Percentiles rank a stretch among this genome's conserved stretches.
These are phyloP conservation scores for Acarospora socialis DNA, from an alignment of 2,329 filamentous ascomycete genomes.

Conservation along the genomic window DNA sequence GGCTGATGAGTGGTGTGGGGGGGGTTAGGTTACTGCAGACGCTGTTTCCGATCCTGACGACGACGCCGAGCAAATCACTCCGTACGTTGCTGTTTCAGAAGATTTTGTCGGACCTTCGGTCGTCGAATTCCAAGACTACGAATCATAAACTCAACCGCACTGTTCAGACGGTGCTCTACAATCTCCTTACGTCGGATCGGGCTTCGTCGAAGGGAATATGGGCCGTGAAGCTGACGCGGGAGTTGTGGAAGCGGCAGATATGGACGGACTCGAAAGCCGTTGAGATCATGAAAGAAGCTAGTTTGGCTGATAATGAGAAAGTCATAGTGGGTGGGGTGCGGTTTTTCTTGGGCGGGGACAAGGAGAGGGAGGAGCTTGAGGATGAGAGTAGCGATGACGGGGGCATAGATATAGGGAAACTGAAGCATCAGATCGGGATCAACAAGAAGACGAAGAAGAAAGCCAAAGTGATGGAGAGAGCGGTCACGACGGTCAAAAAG, in stretches of 20 bases:
- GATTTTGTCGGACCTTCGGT: constrained; percentile 79
- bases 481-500: constrained; percentile 66
- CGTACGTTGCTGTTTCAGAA: constrained; percentile 75
- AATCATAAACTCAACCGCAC: constrained; percentile 90
- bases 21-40: constrained; percentile 55
- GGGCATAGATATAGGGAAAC: constrained; percentile 58
- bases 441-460: constrained; percentile 96
- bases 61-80: constrained; percentile 83
- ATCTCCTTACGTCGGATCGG: constrained; percentile 74
- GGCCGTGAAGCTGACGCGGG: constrained; percentile 89
- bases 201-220: constrained; percentile 77
- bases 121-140: constrained; percentile 70
- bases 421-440: constrained; percentile 75
- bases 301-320: constrained; percentile 81
- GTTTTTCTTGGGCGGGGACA: constrained; percentile 93
- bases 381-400: constrained; percentile 77
- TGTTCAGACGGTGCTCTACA: constrained; percentile 85
- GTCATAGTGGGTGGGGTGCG: constrained; percentile 74
- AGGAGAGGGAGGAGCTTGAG: constrained; percentile 83
- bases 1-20: constrained; percentile 4
- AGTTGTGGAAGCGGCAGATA: constrained; percentile 91
- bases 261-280: constrained; percentile 92
- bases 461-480: constrained; percentile 62
- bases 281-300: constrained; percentile 95
- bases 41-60: constrained; percentile 83